Evolutionary conservation across 495 filamentous ascomycete genomes (phyloP), one percentile per base, ranked within the genome.

Genomic region (Tuber umbilicatum): DNA sequence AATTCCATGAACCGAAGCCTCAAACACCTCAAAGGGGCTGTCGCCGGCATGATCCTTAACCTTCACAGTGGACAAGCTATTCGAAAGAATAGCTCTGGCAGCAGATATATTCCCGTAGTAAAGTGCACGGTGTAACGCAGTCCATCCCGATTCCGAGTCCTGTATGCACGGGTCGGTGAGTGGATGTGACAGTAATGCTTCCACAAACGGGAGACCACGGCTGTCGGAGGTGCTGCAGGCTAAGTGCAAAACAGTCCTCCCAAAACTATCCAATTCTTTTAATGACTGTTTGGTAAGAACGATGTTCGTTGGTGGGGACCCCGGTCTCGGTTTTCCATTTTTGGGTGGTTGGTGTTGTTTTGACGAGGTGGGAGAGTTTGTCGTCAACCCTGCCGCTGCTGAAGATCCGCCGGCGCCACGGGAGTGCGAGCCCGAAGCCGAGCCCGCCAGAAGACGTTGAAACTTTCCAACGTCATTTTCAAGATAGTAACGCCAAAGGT

Each of bases 381-480:
- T 69, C 69, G 69, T 75, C 70, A 70, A 81, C 74, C 42, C 79
- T 69, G 69, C 79, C 75, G 69, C 79, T 75, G 77, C 81, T 75
- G 38, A 74, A 41, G 72, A 75, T 80, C 78, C 81, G 21, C 70
- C 70, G 77, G 21, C 83, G 82, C 83, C 83, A 82, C 83, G 85
- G 85, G 78, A 83, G 83, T 82, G 83, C 73, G 79, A 83, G 81
- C 83, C 86, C 84, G 78, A 86, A 85, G 84, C 78, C 82, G 81
- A 88, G 85, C 83, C 85, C 79, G 89, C 89, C 85, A 98, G 88
- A 79, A 94, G 87, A 84, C 90, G 90, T 85, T 90, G 89, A 86
- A 99, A 98, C 82, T 85, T 89, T 81, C 94, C 93, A 87, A 94
- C 91, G 86, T 99, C 93, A 90, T 97, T 92, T 88, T 97, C 91